These are phyloP conservation scores for Podospora sp. DNA, from an alignment of 495 filamentous ascomycete species.

Conservation along the genomic window DNA sequence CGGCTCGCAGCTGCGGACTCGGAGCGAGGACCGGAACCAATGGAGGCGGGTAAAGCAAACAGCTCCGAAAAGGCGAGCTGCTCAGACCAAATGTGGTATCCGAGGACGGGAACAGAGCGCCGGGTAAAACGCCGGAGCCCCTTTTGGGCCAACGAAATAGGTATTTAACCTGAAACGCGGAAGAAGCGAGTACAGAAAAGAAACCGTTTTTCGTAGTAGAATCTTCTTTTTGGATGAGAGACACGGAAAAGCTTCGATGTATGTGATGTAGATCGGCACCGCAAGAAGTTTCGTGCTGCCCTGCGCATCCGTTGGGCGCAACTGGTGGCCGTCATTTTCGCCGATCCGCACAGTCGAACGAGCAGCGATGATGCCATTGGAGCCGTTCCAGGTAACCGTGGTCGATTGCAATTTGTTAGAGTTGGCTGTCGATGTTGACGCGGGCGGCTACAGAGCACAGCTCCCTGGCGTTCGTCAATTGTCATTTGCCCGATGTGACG, in stretches of 20 bases:
- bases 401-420: conserved; percentile 7
- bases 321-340: not conserved
- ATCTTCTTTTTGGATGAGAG: not conserved
- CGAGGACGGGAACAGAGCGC: not conserved
- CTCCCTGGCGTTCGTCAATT: not conserved
- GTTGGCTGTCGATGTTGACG: not conserved
- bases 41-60: not conserved
- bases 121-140: conserved; percentile 2
- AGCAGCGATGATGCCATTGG: not conserved
- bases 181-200: not conserved
- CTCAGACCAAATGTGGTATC: not conserved
- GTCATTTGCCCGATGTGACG: conserved; percentile 2
- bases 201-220: not conserved
- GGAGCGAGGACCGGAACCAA: not conserved
- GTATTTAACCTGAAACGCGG: conserved; percentile 11
- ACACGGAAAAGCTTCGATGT: not conserved
- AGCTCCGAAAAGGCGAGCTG: not conserved
- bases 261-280: not conserved
- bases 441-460: not conserved
- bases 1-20: not conserved
- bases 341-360: conserved; percentile 2
- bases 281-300: not conserved
- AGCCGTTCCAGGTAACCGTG: not conserved
- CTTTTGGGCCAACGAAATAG: not conserved
- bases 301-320: not conserved